Evolutionary conservation across 2,329 filamentous ascomycete species (phyloP).

Genomic region (Aspergillus sp.): DNA sequence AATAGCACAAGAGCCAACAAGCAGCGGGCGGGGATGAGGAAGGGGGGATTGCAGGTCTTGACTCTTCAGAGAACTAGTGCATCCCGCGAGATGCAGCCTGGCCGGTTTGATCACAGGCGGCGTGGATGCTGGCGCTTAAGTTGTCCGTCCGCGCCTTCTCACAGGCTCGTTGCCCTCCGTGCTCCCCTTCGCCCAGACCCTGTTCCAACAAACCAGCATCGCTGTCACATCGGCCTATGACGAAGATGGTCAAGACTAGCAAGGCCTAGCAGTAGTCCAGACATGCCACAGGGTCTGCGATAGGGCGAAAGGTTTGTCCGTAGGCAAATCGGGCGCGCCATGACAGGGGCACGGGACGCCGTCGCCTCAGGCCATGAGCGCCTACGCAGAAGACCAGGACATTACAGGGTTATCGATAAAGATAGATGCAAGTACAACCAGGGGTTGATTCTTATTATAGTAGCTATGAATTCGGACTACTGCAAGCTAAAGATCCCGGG

Average conservation of each 20-base stretch:
- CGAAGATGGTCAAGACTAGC: constrained; percentile 7
- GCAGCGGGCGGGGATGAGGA: constrained; percentile 16
- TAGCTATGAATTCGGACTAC: constrained; percentile 20
- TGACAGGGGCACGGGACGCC: background rate
- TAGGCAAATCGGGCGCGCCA: background rate
- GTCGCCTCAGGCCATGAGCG: background rate
- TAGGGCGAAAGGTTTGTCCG: background rate
- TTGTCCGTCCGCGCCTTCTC: constrained; percentile 13
- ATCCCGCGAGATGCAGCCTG: constrained; percentile 28
- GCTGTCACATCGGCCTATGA: constrained; percentile 15
- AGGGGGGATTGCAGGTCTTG: background rate
- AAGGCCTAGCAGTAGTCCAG: constrained; percentile 13
- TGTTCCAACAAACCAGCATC: constrained; percentile 16
- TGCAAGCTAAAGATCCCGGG: constrained; percentile 15
- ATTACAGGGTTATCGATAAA: background rate
- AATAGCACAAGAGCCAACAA: constrained; percentile 21
- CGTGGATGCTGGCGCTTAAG: constrained; percentile 33
- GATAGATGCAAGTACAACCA: background rate
- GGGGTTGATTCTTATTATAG: constrained; percentile 1
- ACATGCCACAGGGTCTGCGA: constrained; percentile 1
- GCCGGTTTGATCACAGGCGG: constrained; percentile 35
- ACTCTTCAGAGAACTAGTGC: constrained; percentile 22
- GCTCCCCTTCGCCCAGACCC: constrained; percentile 4
- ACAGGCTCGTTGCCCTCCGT: constrained; percentile 14
- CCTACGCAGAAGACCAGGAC: background rate